These are phyloP conservation scores for Mesembryanthemum crystallinum DNA, from an alignment of 148 eudicot genomes.

Conservation along the genomic window DNA sequence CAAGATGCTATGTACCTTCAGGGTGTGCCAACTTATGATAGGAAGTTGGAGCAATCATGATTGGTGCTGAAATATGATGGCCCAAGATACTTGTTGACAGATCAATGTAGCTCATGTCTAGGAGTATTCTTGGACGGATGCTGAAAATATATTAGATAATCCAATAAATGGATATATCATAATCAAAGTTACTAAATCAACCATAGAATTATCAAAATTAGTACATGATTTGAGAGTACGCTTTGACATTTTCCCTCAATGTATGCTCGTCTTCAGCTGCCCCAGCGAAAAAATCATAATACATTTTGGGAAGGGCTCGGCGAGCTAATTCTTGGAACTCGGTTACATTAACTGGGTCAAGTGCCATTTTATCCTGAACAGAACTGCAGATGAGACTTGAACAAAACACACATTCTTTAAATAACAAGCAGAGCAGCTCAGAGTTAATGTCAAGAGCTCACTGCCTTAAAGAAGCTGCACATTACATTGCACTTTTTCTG, in stretches of 20 bases:
- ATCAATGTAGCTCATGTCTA: conserved; percentile 61
- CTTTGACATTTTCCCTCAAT: conserved; percentile 52
- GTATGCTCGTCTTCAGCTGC: conserved; percentile 87
- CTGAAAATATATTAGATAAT: conserved; percentile 26
- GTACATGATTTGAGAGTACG: conserved; percentile 58
- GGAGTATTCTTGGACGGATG: conserved; percentile 57
- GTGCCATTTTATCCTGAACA: conserved; percentile 39
- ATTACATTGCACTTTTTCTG: too few species aligned
- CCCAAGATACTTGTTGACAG: conserved; percentile 61
- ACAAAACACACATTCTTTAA: too few species aligned
- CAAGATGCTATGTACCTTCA: conserved; percentile 40
- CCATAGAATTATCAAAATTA: background rate
- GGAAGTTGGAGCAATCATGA: conserved; percentile 73
- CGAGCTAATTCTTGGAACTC: conserved; percentile 72
- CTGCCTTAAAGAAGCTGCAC: too few species aligned
- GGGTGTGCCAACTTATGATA: conserved; percentile 69
- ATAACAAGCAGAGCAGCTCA: too few species aligned
- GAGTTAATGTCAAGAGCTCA: too few species aligned
- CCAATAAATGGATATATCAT: conserved; percentile 6
- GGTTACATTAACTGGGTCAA: conserved; percentile 54
- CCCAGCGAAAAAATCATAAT: conserved; percentile 61
- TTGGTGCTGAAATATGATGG: conserved; percentile 55
- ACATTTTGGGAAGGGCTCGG: conserved; percentile 72
- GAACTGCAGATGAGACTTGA: too few species aligned
- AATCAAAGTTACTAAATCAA: background rate